Base-by-base conservation (phyloP, 2,329 filamentous ascomycete genomes). In the Trichoderma endophyticum region DNA sequence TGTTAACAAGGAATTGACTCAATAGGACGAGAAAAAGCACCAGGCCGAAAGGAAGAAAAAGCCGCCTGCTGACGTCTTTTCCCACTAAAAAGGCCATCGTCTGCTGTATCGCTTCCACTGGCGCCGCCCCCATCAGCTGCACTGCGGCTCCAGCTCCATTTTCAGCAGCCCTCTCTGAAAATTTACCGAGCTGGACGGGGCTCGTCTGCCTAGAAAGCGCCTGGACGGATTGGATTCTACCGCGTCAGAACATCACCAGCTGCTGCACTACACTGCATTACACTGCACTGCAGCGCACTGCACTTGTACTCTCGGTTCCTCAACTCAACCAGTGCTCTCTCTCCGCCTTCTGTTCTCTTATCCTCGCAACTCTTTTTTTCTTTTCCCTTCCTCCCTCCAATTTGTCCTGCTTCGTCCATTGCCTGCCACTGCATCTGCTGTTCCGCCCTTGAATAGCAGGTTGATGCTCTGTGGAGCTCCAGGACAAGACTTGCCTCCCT, bases 401-500 rank as follows among this genome's bases (percentile, higher is more conserved):
- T 39, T 18, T 34, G 48, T n/a, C 43, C n/a, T 70, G 39, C 24
- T 30, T 63, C 24, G 21, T 43, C 68, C 59, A 64, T 57, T 39
- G 59, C 18, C 48, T 63, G 57, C 48, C 57, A 21, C 54, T 54
- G 24, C 24, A 64, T 3, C 36, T 54, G 39, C 56, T 34, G 28
- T 30, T 43, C 68, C 60, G 68, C 68, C 68, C 68, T 70, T 70
- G 59, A 21, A 64, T 34, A 64, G 68, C 68, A 57, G 51, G 60
- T 43, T 64, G 60, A 64, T 57, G 43, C 63, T 39, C 59, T 34
- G 71, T 61, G 64, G 71, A 69, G 59, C 57, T 69, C 59, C 11
- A 32, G 71, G 65, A 69, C 65, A 70, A 43, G 64, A 59, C 34
- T 54, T 61, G 57, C 28, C 66, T 62, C 66, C 66, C 66, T 70